Conservation (phyloP, 2,329 filamentous ascomycete genomes). For the Nothophaeocryptopus gaeumannii region DNA sequence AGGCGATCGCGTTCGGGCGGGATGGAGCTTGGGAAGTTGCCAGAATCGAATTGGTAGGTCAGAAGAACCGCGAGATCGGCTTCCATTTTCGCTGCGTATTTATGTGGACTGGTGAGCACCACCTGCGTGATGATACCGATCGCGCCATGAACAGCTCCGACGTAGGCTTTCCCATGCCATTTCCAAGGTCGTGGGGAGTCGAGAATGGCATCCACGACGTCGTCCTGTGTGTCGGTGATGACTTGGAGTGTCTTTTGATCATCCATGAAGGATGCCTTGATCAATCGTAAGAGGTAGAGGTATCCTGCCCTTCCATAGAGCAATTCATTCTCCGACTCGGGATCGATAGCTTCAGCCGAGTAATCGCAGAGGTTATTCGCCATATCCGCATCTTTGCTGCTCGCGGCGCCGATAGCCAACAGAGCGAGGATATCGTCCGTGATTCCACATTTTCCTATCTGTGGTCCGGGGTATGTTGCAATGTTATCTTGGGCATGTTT, state of each 20-base stretch:
- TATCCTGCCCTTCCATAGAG: constrained; percentile 66
- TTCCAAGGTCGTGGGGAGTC: constrained; percentile 57
- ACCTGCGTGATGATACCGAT: constrained; percentile 71
- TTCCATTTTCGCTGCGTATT: constrained; percentile 55
- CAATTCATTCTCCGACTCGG: constrained; percentile 58
- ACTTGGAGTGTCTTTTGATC: constrained; percentile 51
- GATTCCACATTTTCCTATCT: constrained; percentile 47
- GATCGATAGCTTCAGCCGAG: constrained; percentile 46
- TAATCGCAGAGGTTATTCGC: constrained; percentile 52
- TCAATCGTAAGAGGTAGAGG: constrained; percentile 64
- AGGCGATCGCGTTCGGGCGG: constrained; percentile 49
- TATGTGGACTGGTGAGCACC: constrained; percentile 55
- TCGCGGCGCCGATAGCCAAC: constrained; percentile 50
- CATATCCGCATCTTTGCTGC: constrained; percentile 49
- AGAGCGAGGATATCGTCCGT: constrained; percentile 52
- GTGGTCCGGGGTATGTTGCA: constrained; percentile 48
- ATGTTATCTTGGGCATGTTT: constrained; percentile 51
- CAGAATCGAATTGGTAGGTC: constrained; percentile 57
- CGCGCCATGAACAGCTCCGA: constrained; percentile 66
- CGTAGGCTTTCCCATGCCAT: constrained; percentile 62
- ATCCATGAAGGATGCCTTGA: constrained; percentile 56
- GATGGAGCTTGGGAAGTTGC: constrained; percentile 62
- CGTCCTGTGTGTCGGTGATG: constrained; percentile 53
- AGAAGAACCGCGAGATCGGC: constrained; percentile 55
- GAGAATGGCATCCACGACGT: constrained; percentile 61